Conservation (phyloP, 2,329 filamentous ascomycete genomes). For the Talaromyces islandicus region DNA sequence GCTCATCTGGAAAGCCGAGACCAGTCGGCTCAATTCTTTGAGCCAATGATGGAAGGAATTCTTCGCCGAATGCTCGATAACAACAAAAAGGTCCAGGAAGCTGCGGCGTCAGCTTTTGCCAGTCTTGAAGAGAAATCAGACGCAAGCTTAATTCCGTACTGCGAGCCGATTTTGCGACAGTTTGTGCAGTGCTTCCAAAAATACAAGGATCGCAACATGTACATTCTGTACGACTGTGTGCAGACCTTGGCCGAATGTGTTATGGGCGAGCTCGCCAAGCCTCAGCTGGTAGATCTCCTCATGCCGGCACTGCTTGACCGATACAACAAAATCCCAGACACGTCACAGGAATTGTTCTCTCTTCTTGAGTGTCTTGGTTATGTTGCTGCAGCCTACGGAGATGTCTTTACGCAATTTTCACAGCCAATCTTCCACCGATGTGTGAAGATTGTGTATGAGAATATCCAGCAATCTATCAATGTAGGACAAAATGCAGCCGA, state of each 20-base stretch:
- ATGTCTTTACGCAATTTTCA: slow-evolving; percentile 78
- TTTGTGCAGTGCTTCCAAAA: slow-evolving; percentile 87
- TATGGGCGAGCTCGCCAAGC: slow-evolving; percentile 71
- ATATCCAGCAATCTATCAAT: slow-evolving; percentile 72
- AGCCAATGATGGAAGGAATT: slow-evolving; percentile 96
- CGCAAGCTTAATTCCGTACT: slow-evolving; percentile 74
- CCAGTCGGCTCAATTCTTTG: slow-evolving; percentile 73
- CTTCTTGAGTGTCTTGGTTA: slow-evolving; percentile 95
- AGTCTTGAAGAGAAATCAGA: slow-evolving; percentile 93
- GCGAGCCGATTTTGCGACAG: slow-evolving; percentile 81
- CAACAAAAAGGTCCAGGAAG: slow-evolving; percentile 97
- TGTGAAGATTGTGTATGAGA: slow-evolving; percentile 84
- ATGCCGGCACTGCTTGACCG: slow-evolving; percentile 90
- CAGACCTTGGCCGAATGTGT: slow-evolving; percentile 94
- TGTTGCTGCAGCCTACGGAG: slow-evolving; percentile 77
- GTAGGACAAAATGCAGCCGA: slow-evolving; percentile 61
- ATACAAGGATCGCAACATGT: slow-evolving; percentile 99
- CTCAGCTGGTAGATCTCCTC: slow-evolving; percentile 72
- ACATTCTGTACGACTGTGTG: slow-evolving; percentile 96
- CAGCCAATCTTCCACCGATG: slow-evolving; percentile 81
- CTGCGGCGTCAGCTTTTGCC: slow-evolving; percentile 90
- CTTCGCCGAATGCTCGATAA: slow-evolving; percentile 89
- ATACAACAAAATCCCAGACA: slow-evolving; percentile 80
- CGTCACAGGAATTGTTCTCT: slow-evolving; percentile 89
- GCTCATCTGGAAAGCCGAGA: slow-evolving; percentile 62